phyloP scores from a whole-genome alignment of 345 rosid genomes.

The Pseudoturritis turrita region DNA sequence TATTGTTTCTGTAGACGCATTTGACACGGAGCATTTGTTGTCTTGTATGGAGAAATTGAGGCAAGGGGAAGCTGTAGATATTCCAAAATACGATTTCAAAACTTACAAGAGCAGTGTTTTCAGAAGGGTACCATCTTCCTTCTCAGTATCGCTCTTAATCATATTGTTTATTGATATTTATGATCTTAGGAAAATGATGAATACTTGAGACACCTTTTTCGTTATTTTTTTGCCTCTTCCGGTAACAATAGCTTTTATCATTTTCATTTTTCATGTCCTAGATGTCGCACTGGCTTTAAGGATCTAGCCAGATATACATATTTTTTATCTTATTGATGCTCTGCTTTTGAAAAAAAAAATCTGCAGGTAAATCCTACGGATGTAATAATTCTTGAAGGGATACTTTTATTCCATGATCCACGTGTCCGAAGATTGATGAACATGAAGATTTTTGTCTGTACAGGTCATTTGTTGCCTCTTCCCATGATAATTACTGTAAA shows the following conservation, averaged over 20 bases:
- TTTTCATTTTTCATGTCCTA: not conserved
- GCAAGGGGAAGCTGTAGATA: conserved; percentile 85
- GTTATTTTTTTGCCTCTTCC: not conserved
- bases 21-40: conserved; percentile 75
- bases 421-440: conserved; percentile 85
- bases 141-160: not conserved
- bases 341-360: conserved; percentile 9
- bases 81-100: conserved; percentile 91
- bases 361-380: conserved; percentile 90
- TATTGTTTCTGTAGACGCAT: conserved; percentile 67
- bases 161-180: not conserved
- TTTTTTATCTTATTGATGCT: not conserved
- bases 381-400: conserved; percentile 94
- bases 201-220: not conserved
- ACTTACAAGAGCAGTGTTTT: conserved; percentile 64
- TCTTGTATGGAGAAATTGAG: conserved; percentile 82
- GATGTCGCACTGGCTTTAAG: conserved; percentile 1
- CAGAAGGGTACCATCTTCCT: conserved; percentile 52
- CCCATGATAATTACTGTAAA: not conserved
- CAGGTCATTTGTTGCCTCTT: conserved; percentile 47
- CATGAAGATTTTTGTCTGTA: conserved; percentile 98
- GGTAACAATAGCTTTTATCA: not conserved
- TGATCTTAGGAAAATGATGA: not conserved
- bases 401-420: conserved; percentile 87
- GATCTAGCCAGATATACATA: not conserved